Conservation (phyloP, 306 rosid species). For the Trifolium subterraneum region DNA sequence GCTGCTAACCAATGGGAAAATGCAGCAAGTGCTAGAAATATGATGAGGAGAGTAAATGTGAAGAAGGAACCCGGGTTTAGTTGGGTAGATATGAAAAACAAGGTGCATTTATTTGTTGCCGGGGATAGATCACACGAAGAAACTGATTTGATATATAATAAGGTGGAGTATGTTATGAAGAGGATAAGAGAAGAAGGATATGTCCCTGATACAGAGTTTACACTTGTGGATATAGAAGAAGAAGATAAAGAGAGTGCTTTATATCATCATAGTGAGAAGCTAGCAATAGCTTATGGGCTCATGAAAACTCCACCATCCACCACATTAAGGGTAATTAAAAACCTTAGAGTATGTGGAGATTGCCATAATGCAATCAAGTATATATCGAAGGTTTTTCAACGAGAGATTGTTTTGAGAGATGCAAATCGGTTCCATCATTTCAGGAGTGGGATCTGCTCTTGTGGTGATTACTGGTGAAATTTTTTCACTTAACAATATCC, state of each 20-base stretch:
- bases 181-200: slow-evolving; percentile 68
- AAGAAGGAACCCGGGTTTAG: slow-evolving; percentile 90
- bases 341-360: slow-evolving; percentile 80
- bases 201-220: slow-evolving; percentile 70
- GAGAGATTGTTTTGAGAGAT: slow-evolving; percentile 77
- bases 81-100: slow-evolving; percentile 81
- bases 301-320: slow-evolving; percentile 58
- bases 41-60: slow-evolving; percentile 67
- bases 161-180: slow-evolving; percentile 63
- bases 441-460: slow-evolving; percentile 50
- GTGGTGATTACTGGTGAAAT: slow-evolving; percentile 70
- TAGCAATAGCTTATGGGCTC: slow-evolving; percentile 68
- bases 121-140: slow-evolving; percentile 75
- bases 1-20: slow-evolving; percentile 80
- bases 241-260: slow-evolving; percentile 72
- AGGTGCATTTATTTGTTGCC: slow-evolving; percentile 75
- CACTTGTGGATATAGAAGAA: slow-evolving; percentile 70
- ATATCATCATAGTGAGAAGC: slow-evolving; percentile 69
- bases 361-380: slow-evolving; percentile 81
- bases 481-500: neutral
- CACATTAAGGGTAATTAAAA: slow-evolving; percentile 67
- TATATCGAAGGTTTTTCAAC: slow-evolving; percentile 57
- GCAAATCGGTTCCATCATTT: slow-evolving; percentile 82
- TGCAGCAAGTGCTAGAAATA: slow-evolving; percentile 62
- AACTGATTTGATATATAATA: slow-evolving; percentile 57